phyloP scores from a whole-genome alignment of 352 stramenopile species.

The Phytophthora pinifolia region DNA sequence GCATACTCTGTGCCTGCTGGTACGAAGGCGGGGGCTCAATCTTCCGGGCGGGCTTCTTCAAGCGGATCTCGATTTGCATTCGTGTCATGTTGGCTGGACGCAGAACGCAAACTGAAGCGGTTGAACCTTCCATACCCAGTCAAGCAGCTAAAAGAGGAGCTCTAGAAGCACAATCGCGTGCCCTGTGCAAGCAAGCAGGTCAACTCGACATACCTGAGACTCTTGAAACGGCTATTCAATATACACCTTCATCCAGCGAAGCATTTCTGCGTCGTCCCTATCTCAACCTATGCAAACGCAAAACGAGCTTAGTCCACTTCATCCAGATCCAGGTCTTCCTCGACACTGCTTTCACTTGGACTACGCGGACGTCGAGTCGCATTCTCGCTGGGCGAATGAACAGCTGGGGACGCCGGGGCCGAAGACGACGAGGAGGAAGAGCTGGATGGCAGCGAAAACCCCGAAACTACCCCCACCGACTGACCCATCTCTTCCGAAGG shows the following conservation, averaged over 20 bases:
- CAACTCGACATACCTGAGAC: neutral
- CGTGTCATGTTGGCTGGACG: too few species aligned
- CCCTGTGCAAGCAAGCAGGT: constrained; percentile 11
- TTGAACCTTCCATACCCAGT: neutral
- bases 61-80: constrained; percentile 33
- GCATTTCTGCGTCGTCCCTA: constrained; percentile 12
- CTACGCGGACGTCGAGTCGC: constrained; percentile 10
- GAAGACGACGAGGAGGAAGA: constrained; percentile 33
- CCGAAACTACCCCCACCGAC: constrained; percentile 12
- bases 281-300: constrained; percentile 4
- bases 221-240: constrained; percentile 26
- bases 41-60: constrained; percentile 17
- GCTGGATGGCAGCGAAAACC: constrained; percentile 31
- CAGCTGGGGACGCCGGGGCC: constrained; percentile 11
- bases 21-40: constrained; percentile 34
- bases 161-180: constrained; percentile 16
- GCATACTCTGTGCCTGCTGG: constrained; percentile 36
- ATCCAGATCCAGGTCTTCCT: constrained; percentile 73
- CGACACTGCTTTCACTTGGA: constrained; percentile 43
- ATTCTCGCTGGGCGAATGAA: constrained; percentile 15
- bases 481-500: constrained; percentile 9
- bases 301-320: constrained; percentile 49
- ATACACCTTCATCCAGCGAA: constrained; percentile 22
- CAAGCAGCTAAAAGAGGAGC: constrained; percentile 16
- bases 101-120: neutral